phyloP scores from a whole-genome alignment of 2,329 filamentous ascomycete species.

The Trichophyton equinum region DNA sequence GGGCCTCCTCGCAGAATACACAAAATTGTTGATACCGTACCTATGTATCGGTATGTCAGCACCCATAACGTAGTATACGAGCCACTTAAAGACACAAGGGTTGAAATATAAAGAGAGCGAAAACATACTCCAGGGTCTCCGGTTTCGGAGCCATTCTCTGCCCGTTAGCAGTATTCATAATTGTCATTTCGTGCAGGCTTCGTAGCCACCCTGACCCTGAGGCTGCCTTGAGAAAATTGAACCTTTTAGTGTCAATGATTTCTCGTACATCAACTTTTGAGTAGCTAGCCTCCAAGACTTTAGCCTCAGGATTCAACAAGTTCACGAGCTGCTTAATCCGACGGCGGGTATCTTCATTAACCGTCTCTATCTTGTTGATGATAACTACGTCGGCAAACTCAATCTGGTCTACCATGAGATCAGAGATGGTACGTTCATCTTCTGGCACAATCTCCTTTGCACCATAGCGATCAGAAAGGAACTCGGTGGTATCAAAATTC shows the following conservation, averaged over 20 bases:
- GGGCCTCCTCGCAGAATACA: conserved; percentile 50
- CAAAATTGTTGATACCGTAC: conserved; percentile 37
- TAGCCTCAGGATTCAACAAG: too few relatives aligned
- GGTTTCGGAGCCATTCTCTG: too few relatives aligned
- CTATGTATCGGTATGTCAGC: too few relatives aligned
- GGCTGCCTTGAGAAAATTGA: conserved; percentile 52
- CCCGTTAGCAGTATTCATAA: conserved; percentile 38
- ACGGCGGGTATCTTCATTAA: too few relatives aligned
- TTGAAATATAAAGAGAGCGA: too few relatives aligned
- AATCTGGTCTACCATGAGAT: conserved; percentile 47
- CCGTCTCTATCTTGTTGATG: too few relatives aligned
- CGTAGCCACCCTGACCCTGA: conserved; percentile 57
- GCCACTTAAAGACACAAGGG: too few relatives aligned
- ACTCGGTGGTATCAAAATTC: conserved; percentile 58
- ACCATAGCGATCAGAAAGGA: conserved; percentile 50
- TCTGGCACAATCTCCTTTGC: conserved; percentile 50
- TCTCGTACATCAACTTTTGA: conserved; percentile 32
- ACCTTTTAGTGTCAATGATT: conserved; percentile 54
- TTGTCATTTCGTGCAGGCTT: conserved; percentile 55
- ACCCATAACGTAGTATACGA: too few relatives aligned
- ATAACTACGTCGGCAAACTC: too few relatives aligned
- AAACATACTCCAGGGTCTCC: too few relatives aligned
- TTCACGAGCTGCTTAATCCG: too few relatives aligned
- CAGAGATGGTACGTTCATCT: conserved; percentile 61
- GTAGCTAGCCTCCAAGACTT: too few relatives aligned